Conservation (phyloP, 2,329 filamentous ascomycete genomes). For the Paracamarosporium sp. region DNA sequence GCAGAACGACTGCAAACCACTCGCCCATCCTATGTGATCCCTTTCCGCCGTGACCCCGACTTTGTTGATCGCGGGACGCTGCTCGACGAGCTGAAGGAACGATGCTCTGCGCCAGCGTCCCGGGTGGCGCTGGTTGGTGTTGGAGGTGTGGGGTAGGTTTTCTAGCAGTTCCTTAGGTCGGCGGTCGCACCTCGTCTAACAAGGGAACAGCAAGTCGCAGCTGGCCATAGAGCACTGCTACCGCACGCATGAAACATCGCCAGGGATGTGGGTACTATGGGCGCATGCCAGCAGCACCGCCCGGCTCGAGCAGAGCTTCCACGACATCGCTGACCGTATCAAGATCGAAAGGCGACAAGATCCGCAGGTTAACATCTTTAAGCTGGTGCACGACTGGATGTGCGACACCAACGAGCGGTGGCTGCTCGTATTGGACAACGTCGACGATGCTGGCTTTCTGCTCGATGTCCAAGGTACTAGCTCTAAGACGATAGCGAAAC, state of each 20-base stretch:
- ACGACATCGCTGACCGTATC: conserved; percentile 13
- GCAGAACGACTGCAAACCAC: conserved; percentile 4
- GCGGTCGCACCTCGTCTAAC: neutral
- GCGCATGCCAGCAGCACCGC: conserved; percentile 12
- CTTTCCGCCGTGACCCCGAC: conserved; percentile 23
- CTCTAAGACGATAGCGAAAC: neutral
- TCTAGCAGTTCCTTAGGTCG: neutral
- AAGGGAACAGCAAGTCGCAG: conserved; percentile 11
- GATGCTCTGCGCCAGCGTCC: conserved; percentile 10
- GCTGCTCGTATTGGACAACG: conserved; percentile 20
- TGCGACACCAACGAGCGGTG: conserved; percentile 8
- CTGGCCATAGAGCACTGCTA: conserved; percentile 18
- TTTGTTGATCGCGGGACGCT: conserved; percentile 24
- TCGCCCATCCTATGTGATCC: conserved; percentile 9
- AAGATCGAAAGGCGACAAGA: conserved; percentile 8
- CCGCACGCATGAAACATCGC: conserved; percentile 8
- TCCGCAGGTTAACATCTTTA: conserved; percentile 13
- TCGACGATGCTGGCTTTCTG: conserved; percentile 13
- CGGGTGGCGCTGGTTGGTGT: conserved; percentile 26
- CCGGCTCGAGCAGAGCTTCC: conserved; percentile 15
- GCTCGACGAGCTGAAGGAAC: conserved; percentile 10
- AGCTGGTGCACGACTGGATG: conserved; percentile 16
- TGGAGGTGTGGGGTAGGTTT: conserved; percentile 25
- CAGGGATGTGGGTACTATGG: conserved; percentile 11
- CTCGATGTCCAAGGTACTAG: neutral